Evolutionary conservation across 2,329 filamentous ascomycete species (phyloP).

Genomic region (Alternaria sp.): DNA sequence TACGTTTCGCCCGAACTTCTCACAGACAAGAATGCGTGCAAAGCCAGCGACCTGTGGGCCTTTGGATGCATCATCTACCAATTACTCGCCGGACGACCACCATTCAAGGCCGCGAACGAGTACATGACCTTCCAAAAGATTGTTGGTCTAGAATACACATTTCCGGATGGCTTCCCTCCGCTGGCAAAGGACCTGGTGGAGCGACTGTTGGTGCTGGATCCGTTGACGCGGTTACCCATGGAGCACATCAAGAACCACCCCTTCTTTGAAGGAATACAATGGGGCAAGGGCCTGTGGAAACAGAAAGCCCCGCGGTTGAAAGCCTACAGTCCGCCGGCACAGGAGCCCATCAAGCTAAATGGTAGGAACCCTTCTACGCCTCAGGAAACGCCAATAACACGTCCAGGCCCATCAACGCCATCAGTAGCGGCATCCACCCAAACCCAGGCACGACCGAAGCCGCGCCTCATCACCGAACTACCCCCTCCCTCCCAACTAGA

Average conservation of each 20-base stretch:
- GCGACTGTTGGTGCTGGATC: constrained; percentile 87
- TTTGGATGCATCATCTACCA: constrained; percentile 99
- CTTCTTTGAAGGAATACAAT: constrained; percentile 88
- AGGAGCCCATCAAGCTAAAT: constrained; percentile 66
- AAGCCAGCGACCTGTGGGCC: constrained; percentile 96
- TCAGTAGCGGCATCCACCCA: constrained; percentile 24
- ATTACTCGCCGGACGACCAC: constrained; percentile 89
- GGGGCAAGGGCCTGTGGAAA: constrained; percentile 87
- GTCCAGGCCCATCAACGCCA: constrained; percentile 37
- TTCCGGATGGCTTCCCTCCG: constrained; percentile 84
- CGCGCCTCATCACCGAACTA: constrained; percentile 85
- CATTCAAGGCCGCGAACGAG: constrained; percentile 95
- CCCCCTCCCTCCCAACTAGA: constrained; percentile 62
- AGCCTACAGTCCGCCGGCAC: constrained; percentile 77
- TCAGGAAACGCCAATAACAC: constrained; percentile 23
- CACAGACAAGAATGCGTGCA: constrained; percentile 95
- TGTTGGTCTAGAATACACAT: constrained; percentile 90
- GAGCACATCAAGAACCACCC: constrained; percentile 97
- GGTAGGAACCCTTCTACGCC: constrained; percentile 40
- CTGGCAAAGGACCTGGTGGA: constrained; percentile 89
- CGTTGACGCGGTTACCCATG: constrained; percentile 80
- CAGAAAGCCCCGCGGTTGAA: constrained; percentile 86
- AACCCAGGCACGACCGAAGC: constrained; percentile 60
- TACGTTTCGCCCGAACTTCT: constrained; percentile 98
- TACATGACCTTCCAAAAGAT: constrained; percentile 99